A percentile compares a stretch with the other conserved stretches of the same genome.
Conservation (phyloP, 1,284 basidiomycete genomes). For the Boletellus deceptivus region DNA sequence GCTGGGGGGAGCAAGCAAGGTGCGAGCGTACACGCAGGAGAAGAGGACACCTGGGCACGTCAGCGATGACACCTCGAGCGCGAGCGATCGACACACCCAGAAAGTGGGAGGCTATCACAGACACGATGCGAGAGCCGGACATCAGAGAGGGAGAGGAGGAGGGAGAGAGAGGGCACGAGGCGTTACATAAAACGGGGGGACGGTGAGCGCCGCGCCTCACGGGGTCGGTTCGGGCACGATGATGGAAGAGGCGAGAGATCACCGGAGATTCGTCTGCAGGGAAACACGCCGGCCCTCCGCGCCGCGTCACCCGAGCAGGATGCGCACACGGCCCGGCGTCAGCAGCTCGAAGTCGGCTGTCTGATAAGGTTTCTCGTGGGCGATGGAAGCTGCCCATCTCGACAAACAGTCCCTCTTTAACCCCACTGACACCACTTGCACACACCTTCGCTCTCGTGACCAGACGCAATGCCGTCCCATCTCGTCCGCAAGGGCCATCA, state of each 20-base stretch:
- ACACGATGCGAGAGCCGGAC: not conserved
- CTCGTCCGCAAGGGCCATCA: too few relatives aligned
- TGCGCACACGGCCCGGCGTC: too few relatives aligned
- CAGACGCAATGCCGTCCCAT: too few relatives aligned
- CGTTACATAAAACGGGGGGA: not conserved
- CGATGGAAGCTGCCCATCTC: constrained; percentile 34
- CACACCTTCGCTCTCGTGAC: too few relatives aligned
- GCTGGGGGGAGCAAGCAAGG: not conserved
- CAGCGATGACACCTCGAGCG: not conserved
- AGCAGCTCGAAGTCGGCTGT: too few relatives aligned
- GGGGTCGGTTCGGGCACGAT: not conserved
- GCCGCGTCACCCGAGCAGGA: too few relatives aligned
- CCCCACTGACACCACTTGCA: constrained; percentile 21
- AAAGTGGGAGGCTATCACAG: constrained; percentile 29
- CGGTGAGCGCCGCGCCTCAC: not conserved
- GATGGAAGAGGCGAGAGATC: too few relatives aligned
- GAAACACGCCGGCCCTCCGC: too few relatives aligned
- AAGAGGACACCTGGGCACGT: constrained; percentile 27
- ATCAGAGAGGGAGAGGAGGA: not conserved
- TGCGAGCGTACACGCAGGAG: constrained; percentile 25
- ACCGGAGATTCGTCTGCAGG: too few relatives aligned
- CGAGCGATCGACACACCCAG: constrained; percentile 18
- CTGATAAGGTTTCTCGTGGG: too few relatives aligned
- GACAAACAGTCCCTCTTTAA: constrained; percentile 11
- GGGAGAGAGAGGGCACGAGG: not conserved